Conservation (phyloP, 345 rosid genomes). For the Angophora floribunda region DNA sequence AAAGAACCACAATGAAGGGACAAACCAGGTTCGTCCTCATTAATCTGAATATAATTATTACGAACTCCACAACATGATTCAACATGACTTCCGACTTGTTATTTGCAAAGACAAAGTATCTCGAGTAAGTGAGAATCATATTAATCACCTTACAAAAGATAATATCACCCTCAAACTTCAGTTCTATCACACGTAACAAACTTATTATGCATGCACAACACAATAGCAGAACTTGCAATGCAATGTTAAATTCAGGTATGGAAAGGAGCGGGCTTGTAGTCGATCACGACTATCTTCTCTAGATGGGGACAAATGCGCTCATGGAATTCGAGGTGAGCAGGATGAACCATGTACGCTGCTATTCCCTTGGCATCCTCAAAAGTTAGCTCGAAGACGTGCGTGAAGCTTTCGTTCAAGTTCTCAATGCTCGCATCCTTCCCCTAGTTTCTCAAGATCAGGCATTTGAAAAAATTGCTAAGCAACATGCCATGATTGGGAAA, state of each 20-base stretch:
- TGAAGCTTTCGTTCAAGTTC: slow-evolving; percentile 75
- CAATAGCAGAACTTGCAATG: background rate
- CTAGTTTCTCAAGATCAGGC: slow-evolving; percentile 8
- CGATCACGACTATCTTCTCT: slow-evolving; percentile 60
- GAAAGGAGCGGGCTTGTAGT: slow-evolving; percentile 55
- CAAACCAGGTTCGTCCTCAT: too few species aligned
- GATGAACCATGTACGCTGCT: slow-evolving; percentile 61
- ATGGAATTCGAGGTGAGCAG: slow-evolving; percentile 49
- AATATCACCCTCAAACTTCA: background rate
- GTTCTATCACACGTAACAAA: background rate
- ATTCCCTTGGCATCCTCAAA: slow-evolving; percentile 61
- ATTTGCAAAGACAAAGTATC: too few species aligned
- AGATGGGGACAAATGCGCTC: slow-evolving; percentile 13
- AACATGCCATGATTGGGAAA: too few species aligned
- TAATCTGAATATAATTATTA: too few species aligned
- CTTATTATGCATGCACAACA: background rate
- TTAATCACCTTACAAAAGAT: background rate
- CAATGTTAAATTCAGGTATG: slow-evolving; percentile 3
- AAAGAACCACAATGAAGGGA: too few species aligned
- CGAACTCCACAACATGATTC: too few species aligned
- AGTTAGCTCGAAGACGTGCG: slow-evolving; percentile 62
- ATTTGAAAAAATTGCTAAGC: too few species aligned
- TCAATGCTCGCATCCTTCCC: slow-evolving; percentile 70
- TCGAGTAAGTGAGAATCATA: too few species aligned
- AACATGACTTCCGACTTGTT: too few species aligned